Evolutionary conservation across 257 asterid species (phyloP).

Genomic region (Fraxinus excelsior): DNA sequence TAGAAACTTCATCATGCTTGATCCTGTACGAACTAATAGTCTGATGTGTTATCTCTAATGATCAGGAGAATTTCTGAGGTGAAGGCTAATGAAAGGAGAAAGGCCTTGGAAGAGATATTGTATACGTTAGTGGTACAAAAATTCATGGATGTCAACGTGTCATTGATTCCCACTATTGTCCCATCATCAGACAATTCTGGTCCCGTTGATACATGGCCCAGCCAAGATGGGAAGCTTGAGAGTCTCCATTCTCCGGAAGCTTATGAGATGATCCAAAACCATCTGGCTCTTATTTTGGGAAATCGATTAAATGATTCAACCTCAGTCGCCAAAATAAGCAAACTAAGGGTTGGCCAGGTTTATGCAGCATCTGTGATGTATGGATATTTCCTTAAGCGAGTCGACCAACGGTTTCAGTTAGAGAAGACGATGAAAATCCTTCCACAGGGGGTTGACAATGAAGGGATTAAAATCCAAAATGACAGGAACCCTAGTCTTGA

Average conservation of each 20-base stretch:
- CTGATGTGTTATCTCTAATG: slow-evolving; percentile 17
- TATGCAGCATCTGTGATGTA: slow-evolving; percentile 95
- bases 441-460: slow-evolving; percentile 49
- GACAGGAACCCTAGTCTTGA: slow-evolving; percentile 31
- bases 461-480: slow-evolving; percentile 33
- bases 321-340: slow-evolving; percentile 67
- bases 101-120: slow-evolving; percentile 83
- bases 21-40: background rate
- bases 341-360: slow-evolving; percentile 82
- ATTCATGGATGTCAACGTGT: slow-evolving; percentile 82
- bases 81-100: slow-evolving; percentile 80
- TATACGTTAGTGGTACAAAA: slow-evolving; percentile 86
- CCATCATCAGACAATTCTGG: slow-evolving; percentile 54
- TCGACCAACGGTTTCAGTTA: slow-evolving; percentile 91
- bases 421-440: slow-evolving; percentile 86
- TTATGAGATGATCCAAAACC: slow-evolving; percentile 90
- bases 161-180: slow-evolving; percentile 62
- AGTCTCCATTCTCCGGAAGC: slow-evolving; percentile 87
- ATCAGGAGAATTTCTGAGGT: slow-evolving; percentile 93
- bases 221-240: slow-evolving; percentile 58
- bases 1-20: background rate
- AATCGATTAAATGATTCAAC: slow-evolving; percentile 44
- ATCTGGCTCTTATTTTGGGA: slow-evolving; percentile 80
- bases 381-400: slow-evolving; percentile 85
- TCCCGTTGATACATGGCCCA: slow-evolving; percentile 59